These are phyloP conservation scores for Cryomyces minteri DNA, from an alignment of 495 filamentous ascomycete genomes.

Conservation along the genomic window DNA sequence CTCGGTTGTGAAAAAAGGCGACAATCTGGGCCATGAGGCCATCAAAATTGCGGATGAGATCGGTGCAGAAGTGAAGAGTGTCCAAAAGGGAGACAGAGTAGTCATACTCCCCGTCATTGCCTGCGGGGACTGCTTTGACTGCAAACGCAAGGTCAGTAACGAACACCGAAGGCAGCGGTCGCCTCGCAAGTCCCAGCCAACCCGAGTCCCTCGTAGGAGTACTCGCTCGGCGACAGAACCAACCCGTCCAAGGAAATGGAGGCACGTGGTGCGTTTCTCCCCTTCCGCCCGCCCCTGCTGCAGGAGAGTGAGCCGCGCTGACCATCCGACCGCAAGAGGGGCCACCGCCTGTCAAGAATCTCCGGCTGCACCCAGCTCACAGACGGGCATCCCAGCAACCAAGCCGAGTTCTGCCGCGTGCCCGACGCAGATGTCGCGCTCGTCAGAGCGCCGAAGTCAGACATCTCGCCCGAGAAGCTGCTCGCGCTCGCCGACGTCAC, in stretches of 20 bases:
- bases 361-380: not conserved
- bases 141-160: conserved; percentile 4
- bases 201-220: conserved; percentile 2
- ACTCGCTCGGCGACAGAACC: not conserved
- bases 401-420: conserved; percentile 1
- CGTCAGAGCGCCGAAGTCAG: not conserved
- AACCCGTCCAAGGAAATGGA: not conserved
- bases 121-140: conserved; percentile 9
- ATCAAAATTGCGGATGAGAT: not conserved
- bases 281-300: not conserved
- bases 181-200: too few species aligned
- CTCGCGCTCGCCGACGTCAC: not conserved
- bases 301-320: not conserved
- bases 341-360: conserved; percentile 10
- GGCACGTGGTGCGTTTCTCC: not conserved
- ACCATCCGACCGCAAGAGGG: not conserved
- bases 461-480: not conserved
- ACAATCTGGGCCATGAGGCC: not conserved
- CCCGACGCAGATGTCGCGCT: not conserved
- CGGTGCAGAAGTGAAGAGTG: not conserved
- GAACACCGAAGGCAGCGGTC: not conserved
- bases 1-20: not conserved
- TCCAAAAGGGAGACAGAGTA: not conserved
- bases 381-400: not conserved
- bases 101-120: not conserved